Percentiles rank a stretch among this genome's conserved stretches.
These are phyloP conservation scores for Cyclotella atomus DNA, from an alignment of 108 stramenopile species.

Conservation along the genomic window DNA sequence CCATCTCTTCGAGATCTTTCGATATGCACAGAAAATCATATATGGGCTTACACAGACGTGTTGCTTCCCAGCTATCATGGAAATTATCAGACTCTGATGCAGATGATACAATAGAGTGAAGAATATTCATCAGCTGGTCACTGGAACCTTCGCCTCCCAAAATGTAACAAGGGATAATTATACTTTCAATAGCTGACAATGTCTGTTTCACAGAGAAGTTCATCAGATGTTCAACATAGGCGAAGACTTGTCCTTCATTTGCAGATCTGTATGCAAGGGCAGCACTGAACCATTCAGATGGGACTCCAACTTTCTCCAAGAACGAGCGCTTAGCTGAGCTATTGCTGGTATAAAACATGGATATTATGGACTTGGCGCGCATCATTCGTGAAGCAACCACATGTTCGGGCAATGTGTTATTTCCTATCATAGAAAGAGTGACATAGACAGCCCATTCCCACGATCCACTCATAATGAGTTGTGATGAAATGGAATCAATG, in stretches of 20 bases:
- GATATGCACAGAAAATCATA: conserved; percentile 28
- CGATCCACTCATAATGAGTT: conserved; percentile 58
- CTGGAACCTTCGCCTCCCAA: conserved; percentile 45
- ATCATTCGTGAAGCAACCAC: conserved; percentile 20
- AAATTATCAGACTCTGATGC: too few relatives aligned
- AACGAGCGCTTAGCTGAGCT: conserved; percentile 41
- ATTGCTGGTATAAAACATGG: conserved; percentile 49
- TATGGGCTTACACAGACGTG: conserved; percentile 29
- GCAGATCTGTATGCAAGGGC: conserved; percentile 57
- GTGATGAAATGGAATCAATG: conserved; percentile 62
- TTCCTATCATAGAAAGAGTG: conserved; percentile 50
- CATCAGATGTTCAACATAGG: conserved; percentile 53
- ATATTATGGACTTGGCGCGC: conserved; percentile 61
- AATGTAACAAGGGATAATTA: conserved; percentile 66
- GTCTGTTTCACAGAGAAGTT: conserved; percentile 41
- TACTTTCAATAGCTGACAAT: conserved; percentile 46
- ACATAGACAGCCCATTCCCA: conserved; percentile 90
- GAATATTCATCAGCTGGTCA: conserved; percentile 20
- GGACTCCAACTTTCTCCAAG: conserved; percentile 63
- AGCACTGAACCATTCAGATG: conserved; percentile 66
- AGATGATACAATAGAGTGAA: conserved; percentile 24
- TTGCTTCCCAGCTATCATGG: conserved; percentile 23
- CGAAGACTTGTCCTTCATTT: conserved; percentile 46
- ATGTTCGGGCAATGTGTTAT: conserved; percentile 10
- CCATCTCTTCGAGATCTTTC: conserved; percentile 28